A percentile compares a stretch with the other conserved stretches of the same genome.
These are phyloP conservation scores for Tuber umbilicatum DNA, from an alignment of 495 filamentous ascomycete genomes.

Conservation along the genomic window DNA sequence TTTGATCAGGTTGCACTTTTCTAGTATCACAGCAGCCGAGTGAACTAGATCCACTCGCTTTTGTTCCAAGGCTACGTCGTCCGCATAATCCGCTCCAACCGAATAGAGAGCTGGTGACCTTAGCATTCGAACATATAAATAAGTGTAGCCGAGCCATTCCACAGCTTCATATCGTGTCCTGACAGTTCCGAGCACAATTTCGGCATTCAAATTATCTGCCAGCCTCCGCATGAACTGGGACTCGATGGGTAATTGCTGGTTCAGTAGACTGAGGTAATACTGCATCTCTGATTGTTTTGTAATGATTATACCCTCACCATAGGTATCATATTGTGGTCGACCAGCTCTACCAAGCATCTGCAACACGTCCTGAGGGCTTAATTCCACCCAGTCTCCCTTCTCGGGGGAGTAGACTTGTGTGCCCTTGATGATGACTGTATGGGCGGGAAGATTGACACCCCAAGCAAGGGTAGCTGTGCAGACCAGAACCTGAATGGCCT, in stretches of 20 bases:
- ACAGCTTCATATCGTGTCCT: conserved; percentile 88
- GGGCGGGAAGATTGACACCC: conserved; percentile 91
- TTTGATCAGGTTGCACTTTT: conserved; percentile 80
- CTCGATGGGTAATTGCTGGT: conserved; percentile 96
- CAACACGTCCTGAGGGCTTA: conserved; percentile 94
- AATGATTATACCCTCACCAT: conserved; percentile 97
- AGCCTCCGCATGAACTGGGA: conserved; percentile 90
- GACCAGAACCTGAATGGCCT: conserved; percentile 87
- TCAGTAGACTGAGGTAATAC: conserved; percentile 92
- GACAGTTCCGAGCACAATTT: conserved; percentile 93
- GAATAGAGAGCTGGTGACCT: conserved; percentile 92
- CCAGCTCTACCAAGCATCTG: conserved; percentile 98
- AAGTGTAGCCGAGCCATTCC: conserved; percentile 97
- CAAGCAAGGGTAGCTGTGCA: conserved; percentile 94
- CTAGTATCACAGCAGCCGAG: conserved; percentile 80
- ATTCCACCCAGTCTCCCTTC: conserved; percentile 96
- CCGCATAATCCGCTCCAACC: conserved; percentile 89
- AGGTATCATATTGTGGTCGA: conserved; percentile 93
- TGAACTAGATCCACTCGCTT: conserved; percentile 95
- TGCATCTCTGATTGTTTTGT: conserved; percentile 90
- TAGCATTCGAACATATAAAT: conserved; percentile 96
- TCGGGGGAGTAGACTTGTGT: conserved; percentile 98
- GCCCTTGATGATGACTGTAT: conserved; percentile 95
- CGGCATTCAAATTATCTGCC: conserved; percentile 94
- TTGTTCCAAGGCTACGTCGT: conserved; percentile 85